phyloP scores from a whole-genome alignment of 148 eudicot species.

The Chenopodium quinoa region DNA sequence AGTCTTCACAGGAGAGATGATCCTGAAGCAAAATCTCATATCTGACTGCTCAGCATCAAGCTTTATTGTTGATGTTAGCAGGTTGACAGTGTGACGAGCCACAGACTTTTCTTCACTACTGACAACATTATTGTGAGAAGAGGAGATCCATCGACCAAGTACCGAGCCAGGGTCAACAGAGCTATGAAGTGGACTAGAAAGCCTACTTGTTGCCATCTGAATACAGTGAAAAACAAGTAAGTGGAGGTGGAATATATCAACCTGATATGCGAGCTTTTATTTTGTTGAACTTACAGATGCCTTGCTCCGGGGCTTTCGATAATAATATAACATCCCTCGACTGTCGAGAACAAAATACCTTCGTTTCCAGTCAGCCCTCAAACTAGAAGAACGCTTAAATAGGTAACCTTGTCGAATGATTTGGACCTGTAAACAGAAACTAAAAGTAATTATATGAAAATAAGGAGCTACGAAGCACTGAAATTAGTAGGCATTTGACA shows the following conservation, averaged over 20 bases:
- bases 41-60: conserved; percentile 85
- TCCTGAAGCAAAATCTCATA: conserved; percentile 89
- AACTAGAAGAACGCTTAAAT: conserved; percentile 85
- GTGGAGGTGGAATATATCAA: conserved; percentile 15
- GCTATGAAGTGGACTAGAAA: conserved; percentile 28
- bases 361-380: conserved; percentile 97
- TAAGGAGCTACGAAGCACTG: not conserved
- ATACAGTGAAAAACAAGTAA: conserved; percentile 25
- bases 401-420: conserved; percentile 95
- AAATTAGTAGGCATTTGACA: not conserved
- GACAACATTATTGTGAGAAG: conserved; percentile 67
- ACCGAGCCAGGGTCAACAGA: conserved; percentile 67
- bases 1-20: conserved; percentile 85
- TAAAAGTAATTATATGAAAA: conserved; percentile 11
- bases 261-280: not conserved
- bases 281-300: conserved; percentile 53
- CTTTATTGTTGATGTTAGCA: conserved; percentile 89
- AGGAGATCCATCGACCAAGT: conserved; percentile 81
- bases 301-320: conserved; percentile 84
- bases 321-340: conserved; percentile 91
- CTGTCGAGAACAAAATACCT: conserved; percentile 95
- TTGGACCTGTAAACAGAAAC: conserved; percentile 71
- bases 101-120: conserved; percentile 68
- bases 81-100: conserved; percentile 89
- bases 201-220: conserved; percentile 30